Conservation (phyloP, 371 early-diverging fungal species). For the Quaeritorhiza haematococci region DNA sequence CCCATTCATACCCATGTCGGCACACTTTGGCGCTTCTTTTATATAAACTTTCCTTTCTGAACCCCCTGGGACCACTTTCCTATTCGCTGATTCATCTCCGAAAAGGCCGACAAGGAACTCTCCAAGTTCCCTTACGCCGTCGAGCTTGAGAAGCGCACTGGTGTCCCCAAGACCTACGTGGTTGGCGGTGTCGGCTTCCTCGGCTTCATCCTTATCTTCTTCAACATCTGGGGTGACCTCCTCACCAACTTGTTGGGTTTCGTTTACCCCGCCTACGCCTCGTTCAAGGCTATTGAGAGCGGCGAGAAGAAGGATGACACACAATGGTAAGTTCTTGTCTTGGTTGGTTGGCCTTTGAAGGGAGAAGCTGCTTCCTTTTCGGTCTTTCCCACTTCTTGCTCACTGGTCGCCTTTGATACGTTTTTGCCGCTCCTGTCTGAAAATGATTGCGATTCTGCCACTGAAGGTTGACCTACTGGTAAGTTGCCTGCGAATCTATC, state of each 20-base stretch:
- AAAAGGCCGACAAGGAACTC: slow-evolving; percentile 69
- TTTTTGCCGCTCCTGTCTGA: no score
- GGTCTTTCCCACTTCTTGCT: slow-evolving; percentile 2
- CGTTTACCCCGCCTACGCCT: slow-evolving; percentile 87
- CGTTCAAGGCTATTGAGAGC: slow-evolving; percentile 87
- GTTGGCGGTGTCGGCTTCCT: slow-evolving; percentile 57
- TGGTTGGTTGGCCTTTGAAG: slow-evolving; percentile 31
- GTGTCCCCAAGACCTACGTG: slow-evolving; percentile 79
- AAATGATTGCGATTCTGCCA: background rate
- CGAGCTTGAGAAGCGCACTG: slow-evolving; percentile 64
- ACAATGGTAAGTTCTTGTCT: slow-evolving; percentile 93
- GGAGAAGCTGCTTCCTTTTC: slow-evolving; percentile 6
- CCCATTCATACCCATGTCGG: no score
- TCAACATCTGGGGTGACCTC: slow-evolving; percentile 55
- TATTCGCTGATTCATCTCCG: slow-evolving; percentile 2
- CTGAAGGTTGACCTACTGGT: slow-evolving; percentile 62
- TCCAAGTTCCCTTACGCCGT: slow-evolving; percentile 57
- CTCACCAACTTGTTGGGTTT: slow-evolving; percentile 75
- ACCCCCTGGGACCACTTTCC: background rate
- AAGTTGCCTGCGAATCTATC: background rate
- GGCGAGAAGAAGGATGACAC: slow-evolving; percentile 72
- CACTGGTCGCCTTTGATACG: no score
- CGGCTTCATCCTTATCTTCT: slow-evolving; percentile 69
- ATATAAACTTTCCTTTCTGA: background rate
- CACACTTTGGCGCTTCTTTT: no score